Evolutionary conservation across 495 filamentous ascomycete species (phyloP), one percentile per base, ranked within the genome.

Genomic region (Trichoderma erinaceum): DNA sequence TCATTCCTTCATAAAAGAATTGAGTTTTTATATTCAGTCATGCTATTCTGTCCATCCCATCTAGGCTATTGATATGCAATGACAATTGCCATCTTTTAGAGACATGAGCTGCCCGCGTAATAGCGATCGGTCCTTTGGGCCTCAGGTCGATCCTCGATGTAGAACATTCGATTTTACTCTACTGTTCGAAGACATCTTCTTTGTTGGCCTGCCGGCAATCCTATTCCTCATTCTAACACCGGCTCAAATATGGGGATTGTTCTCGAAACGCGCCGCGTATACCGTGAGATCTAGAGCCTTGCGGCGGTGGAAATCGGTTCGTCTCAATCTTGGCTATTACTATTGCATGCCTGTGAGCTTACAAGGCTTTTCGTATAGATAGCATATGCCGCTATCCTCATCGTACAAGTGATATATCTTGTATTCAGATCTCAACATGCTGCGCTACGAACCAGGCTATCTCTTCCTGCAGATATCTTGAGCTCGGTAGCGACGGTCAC

Each of bases 81-180:
- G 41, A 16, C 2, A 15, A 50, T 50, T n/a, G 0, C 18, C 46
- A 21, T 50, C 46, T 21, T n/a, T 61, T 8, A 18, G 27, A 61
- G 11, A 13, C 21, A 61, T 61, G 52, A 23, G 8, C 21, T 61
- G 52, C 23, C 52, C 52, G 8, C 21, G 2, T 18, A 18, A 23
- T 23, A 61, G 52, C 27, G 52, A 61, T 25, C 23, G 21, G 52
- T 61, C 21, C 52, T 72, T 79, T 35, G 77, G 77, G 3, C 77
- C 77, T 4, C 71, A 68, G 25, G 70, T 78, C 7, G 65, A 73
- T 66, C 41, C 58, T 8, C 18, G 52, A 25, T 79, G 76, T 69
- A 74, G 77, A 16, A 18, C 69, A 0, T 79, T 79, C 65, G 77
- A 79, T 67, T 79, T 78, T 65, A 79, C 74, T 16, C 68, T 79